Base-by-base conservation (phyloP, 2,329 filamentous ascomycete genomes). In the Pseudocercospora macadamiae region DNA sequence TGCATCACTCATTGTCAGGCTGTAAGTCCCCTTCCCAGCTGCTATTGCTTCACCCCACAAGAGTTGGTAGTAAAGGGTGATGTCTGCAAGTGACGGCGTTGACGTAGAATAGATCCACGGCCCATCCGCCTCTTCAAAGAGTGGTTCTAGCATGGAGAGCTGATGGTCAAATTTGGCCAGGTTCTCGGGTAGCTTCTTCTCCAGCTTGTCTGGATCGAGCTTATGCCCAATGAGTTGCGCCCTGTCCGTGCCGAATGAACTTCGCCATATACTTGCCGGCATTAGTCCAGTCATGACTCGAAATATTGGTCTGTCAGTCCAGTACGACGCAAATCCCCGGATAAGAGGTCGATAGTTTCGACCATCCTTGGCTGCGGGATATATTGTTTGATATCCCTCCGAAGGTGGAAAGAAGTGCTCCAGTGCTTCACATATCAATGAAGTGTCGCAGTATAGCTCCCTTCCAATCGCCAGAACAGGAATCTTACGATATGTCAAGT, bases 281-380 rank as follows among this genome's bases (percentile, higher is more conserved):
- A 78, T 77, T 1, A 78, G 65, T 3, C 76, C 76, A 3, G 73
- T 75, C 16, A 74, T 75, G 5, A 71, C 68, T 14, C 76, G 68
- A 64, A 77, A 77, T 4, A 77, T 61, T 0, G 76, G 72, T 25
- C 74, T 54, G 58, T 78, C 76, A 2, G 70, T 73, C 75, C 75
- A 77, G 60, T 76, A 77, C n/a, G 66, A 70, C 2, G 75, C 72
- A 32, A 77, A 76, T 0, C 74, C 74, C n/a, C 76, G 64, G 3
- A 72, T 75, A 2, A 77, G 55, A 0, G 68, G 67, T 5, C 70
- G 51, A 54, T 78, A 76, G n/a, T 64, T 61, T 65, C 74, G 69
- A 1, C 69, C 69, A 34, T 70, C 72, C 3, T 64, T 48, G 2
- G 69, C 65, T 4, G 56, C 48, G 1, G 75, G 76, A 59, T 77